Percentiles rank a stretch among this genome's conserved stretches.
phyloP scores from a whole-genome alignment of 1,139 yeast genomes.

The Spathaspora sp. region DNA sequence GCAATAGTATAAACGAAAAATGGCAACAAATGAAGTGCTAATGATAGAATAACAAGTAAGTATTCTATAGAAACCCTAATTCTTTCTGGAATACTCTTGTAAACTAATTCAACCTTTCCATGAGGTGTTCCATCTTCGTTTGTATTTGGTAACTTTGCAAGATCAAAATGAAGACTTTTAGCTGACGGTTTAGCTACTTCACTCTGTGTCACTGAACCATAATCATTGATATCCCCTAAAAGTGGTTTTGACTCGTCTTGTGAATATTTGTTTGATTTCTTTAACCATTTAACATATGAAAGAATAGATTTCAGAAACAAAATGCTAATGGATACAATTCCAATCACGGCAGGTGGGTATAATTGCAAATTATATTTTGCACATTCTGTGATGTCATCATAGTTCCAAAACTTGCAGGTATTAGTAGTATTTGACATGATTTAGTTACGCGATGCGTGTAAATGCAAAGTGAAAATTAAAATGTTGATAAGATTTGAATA shows the following conservation, averaged over 20 bases:
- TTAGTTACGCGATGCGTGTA: not conserved
- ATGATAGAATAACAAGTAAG: conserved; percentile 44
- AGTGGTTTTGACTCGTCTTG: conserved; percentile 31
- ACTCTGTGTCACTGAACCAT: conserved; percentile 23
- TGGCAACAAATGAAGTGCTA: conserved; percentile 39
- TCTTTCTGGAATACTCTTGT: conserved; percentile 50
- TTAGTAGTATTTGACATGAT: not conserved
- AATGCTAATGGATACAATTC: conserved; percentile 29
- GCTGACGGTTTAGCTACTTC: conserved; percentile 15
- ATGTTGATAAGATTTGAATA: not conserved
- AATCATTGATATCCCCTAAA: conserved; percentile 30
- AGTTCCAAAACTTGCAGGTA: conserved; percentile 32
- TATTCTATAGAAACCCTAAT: conserved; percentile 51
- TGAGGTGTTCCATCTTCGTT: conserved; percentile 58
- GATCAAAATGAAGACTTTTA: conserved; percentile 53
- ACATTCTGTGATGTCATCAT: conserved; percentile 49
- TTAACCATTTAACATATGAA: conserved; percentile 15
- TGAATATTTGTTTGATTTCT: conserved; percentile 4
- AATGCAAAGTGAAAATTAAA: not conserved
- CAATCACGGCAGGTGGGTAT: conserved; percentile 33
- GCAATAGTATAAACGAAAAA: conserved; percentile 33
- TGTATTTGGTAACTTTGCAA: conserved; percentile 41
- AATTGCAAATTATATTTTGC: conserved; percentile 40
- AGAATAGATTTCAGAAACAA: conserved; percentile 24
- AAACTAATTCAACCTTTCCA: conserved; percentile 44